Base-by-base conservation (phyloP, 2,329 filamentous ascomycete species). In the Blastomyces gilchristii region DNA sequence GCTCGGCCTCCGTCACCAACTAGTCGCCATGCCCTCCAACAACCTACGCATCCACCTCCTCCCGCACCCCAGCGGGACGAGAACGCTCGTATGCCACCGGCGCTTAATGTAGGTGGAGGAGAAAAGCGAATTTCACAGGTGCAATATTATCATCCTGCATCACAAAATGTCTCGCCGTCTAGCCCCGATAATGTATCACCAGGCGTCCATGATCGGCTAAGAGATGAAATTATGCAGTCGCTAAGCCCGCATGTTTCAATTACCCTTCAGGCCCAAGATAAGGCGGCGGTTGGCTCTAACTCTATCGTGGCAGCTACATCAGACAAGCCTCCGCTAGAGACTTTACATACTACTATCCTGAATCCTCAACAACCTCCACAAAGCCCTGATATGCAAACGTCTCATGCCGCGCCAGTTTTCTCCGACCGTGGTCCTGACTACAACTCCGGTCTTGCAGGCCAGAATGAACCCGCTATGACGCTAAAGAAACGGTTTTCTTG, bases 181-280 rank as follows among this genome's bases (percentile, higher is more conserved):
- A 73, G 71, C 58, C 70, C 73, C 9, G 72, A 75, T 34, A 71
- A 71, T 8, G 75, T 73, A 8, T 71, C 76, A 2, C 68, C 73
- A 47, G 74, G 77, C 58, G 70, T 74, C 41, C 77, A 74, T 67
- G 78, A 80, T 63, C 74, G 76, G 43, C 65, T 80, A 52, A 71
- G 77, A 53, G 74, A 77, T 63, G 78, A 80, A 63, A 80, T 80
- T n/a, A 78, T 80, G n/a, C 75, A 74, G 56, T 79, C 78, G 4
- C 67, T 80, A 59, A 80, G 75, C 52, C 74, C 77, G 9, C 66
- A 63, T 41, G 34, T 43, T 47, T 45, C 62, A 5, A 41, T 28
- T 11, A 31, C 37, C 41, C 18, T 39, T 18, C 31, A 63, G 18
- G 59, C 57, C 8, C 22, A 18, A 28, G 22, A 9, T 1, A 43